phyloP scores from a whole-genome alignment of 495 filamentous ascomycete species.

The Podospora australis region DNA sequence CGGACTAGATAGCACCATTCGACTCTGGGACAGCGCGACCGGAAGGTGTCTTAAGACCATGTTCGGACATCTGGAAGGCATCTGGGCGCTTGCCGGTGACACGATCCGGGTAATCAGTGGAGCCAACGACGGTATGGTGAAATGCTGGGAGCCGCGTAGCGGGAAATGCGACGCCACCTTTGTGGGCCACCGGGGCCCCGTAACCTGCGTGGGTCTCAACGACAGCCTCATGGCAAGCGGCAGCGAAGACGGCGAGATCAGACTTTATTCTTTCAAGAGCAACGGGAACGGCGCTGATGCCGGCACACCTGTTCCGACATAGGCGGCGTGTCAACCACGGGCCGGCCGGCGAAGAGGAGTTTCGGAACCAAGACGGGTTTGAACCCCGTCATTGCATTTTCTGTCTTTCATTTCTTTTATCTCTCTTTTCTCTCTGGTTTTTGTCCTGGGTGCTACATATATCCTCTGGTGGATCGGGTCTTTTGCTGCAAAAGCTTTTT shows the following conservation, averaged over 20 bases:
- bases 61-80: slow-evolving; percentile 92
- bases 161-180: slow-evolving; percentile 89
- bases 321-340: slow-evolving; percentile 7
- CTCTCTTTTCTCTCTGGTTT: background rate
- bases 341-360: background rate
- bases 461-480: background rate
- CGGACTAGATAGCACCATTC: slow-evolving; percentile 82
- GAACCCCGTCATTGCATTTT: background rate
- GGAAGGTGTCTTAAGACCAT: slow-evolving; percentile 81
- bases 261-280: slow-evolving; percentile 76
- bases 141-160: slow-evolving; percentile 89
- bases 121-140: slow-evolving; percentile 89
- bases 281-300: slow-evolving; percentile 29
- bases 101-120: slow-evolving; percentile 83
- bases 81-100: slow-evolving; percentile 92
- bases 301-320: slow-evolving; percentile 30
- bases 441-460: background rate
- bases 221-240: slow-evolving; percentile 83
- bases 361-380: background rate
- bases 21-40: slow-evolving; percentile 84
- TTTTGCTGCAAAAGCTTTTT: background rate
- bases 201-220: slow-evolving; percentile 63
- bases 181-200: slow-evolving; percentile 78
- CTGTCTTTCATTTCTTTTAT: slow-evolving; percentile 1
- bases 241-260: slow-evolving; percentile 85